Base-by-base conservation (phyloP, 2,329 filamentous ascomycete genomes). In the Thelonectria discophora region DNA sequence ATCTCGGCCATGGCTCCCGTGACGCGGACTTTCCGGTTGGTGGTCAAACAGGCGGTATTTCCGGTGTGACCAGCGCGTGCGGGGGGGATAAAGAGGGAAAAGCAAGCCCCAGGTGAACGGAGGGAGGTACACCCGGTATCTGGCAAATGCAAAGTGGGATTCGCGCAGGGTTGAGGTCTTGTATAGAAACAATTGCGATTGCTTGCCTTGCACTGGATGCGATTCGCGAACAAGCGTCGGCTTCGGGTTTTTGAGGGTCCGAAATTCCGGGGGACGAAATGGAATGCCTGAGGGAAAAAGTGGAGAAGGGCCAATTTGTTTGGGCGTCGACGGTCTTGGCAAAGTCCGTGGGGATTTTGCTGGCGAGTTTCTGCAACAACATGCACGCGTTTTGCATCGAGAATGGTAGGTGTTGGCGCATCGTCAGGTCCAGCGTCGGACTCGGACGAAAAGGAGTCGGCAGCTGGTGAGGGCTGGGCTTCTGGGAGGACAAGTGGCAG, bases 21-120 rank as follows among this genome's bases (percentile, higher is more conserved):
- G 34, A 40, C 7, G 37, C 51, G 48, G 40, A 30, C 39, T 45
- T 58, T 43, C 55, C 40, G 55, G 48, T n/a, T n/a, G 15, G 11
- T 5, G 34, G 12, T 11, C 7, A 2, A 15, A 37, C 6, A 37
- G 34, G 3, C 12, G 11, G 15, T 37, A 37, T 37, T 13, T 15
- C 34, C 34, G 34, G 34, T 11, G 5, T 13, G 10, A 37, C 11
- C 27, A 30, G 27, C 27, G 27, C 7, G 9, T 30, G 27, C 27
- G 27, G 27, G 27, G 27, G 7, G 27, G 27, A 8, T 24, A 24
- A 6, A 24, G 21, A 6, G 21, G 6, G 21, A 24, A 30, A 30
- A 30, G 24, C 6, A 5, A 11, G 11, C 34, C 34, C 34, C 34
- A 37, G 34, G 34, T 12, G 21, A 24, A 24, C 3, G 21, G 21